phyloP scores from a whole-genome alignment of 306 rosid genomes.

The Glycine latifolia region DNA sequence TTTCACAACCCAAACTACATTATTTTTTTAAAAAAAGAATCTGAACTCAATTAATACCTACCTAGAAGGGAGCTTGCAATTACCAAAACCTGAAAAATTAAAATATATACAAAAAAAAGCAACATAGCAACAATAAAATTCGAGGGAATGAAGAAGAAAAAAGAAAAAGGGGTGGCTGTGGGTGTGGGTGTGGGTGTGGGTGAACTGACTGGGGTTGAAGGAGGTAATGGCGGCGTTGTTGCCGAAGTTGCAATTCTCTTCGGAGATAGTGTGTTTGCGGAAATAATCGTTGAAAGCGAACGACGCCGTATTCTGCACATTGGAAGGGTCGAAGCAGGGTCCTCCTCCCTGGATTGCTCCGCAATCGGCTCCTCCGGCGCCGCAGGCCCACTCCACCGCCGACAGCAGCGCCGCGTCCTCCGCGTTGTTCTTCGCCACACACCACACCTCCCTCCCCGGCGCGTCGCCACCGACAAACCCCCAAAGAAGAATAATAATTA shows the following conservation, averaged over 20 bases:
- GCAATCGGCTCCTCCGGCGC: slow-evolving; percentile 16
- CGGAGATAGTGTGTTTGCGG: not conserved
- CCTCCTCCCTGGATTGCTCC: slow-evolving; percentile 30
- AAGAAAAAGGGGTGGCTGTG: not conserved
- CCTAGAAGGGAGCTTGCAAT: slow-evolving; percentile 26
- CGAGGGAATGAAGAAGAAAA: not conserved
- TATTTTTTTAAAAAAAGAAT: not conserved
- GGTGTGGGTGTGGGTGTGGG: too few species aligned
- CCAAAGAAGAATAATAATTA: not conserved
- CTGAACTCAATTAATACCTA: not conserved
- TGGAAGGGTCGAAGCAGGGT: slow-evolving; percentile 26
- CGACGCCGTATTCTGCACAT: slow-evolving; percentile 26
- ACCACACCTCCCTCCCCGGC: slow-evolving; percentile 25
- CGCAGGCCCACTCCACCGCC: slow-evolving; percentile 27
- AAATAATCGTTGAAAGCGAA: slow-evolving; percentile 29
- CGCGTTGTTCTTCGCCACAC: slow-evolving; percentile 31
- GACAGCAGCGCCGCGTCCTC: slow-evolving; percentile 15
- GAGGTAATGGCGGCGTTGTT: slow-evolving; percentile 27
- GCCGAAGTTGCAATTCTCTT: slow-evolving; percentile 30
- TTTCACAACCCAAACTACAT: not conserved
- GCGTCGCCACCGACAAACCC: not conserved
- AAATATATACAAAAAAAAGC: too few species aligned
- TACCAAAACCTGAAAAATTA: slow-evolving; percentile 1
- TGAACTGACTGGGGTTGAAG: not conserved
- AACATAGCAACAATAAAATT: not conserved